Evolutionary conservation across 176 grass and related monocot genomes (phyloP).

Genomic region (Lolium multiflorum): DNA sequence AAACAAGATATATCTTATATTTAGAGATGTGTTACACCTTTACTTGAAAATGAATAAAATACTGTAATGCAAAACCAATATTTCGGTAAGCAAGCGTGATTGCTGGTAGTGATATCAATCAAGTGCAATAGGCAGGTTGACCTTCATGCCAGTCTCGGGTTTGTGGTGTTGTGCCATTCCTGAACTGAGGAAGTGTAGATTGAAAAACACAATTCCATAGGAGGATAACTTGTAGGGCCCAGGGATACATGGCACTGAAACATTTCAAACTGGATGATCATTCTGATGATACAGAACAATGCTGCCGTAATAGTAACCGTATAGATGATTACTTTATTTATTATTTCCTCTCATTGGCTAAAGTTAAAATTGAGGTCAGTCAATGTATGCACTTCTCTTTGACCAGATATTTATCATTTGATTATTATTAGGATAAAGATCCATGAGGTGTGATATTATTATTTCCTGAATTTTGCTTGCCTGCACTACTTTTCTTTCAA

Average conservation of each 20-base stretch:
- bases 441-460: background rate
- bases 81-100: background rate
- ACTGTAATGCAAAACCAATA: background rate
- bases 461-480: conserved; percentile 1
- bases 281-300: background rate
- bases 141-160: background rate
- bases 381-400: background rate
- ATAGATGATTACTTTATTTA: background rate
- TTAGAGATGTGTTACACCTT: background rate
- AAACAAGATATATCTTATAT: background rate
- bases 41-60: conserved; percentile 12
- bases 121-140: background rate
- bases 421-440: conserved; percentile 1
- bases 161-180: conserved; percentile 3
- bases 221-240: too few species aligned
- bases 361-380: background rate
- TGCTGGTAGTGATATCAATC: background rate
- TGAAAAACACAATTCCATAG: background rate
- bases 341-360: background rate
- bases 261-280: too few species aligned
- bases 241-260: background rate
- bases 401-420: background rate
- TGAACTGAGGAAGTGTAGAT: background rate
- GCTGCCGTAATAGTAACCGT: background rate
- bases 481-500: background rate